Evolutionary conservation across 169 alveolate species (phyloP).

Genomic region (Plasmodium vivax): DNA sequence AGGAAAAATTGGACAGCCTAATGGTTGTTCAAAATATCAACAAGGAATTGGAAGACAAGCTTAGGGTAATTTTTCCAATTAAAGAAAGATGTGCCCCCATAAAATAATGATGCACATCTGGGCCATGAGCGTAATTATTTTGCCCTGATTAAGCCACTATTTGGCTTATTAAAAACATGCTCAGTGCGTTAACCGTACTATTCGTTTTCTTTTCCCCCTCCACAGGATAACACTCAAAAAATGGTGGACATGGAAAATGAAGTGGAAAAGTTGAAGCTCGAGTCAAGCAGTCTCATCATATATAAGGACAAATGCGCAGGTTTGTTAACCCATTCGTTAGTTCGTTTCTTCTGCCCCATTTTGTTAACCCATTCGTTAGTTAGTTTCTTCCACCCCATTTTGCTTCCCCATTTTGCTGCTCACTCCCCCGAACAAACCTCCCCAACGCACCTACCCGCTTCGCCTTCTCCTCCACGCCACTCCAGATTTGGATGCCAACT

Average conservation of each 20-base stretch:
- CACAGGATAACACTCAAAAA: slow-evolving; percentile 56
- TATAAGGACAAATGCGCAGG: slow-evolving; percentile 68
- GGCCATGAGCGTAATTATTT: neutral
- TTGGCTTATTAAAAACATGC: neutral
- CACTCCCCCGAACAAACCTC: neutral
- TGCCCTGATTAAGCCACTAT: neutral
- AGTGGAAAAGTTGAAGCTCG: slow-evolving; percentile 39
- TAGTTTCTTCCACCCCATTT: neutral
- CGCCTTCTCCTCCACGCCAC: neutral
- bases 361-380: neutral
- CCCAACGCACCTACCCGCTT: neutral
- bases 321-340: neutral
- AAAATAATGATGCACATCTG: neutral
- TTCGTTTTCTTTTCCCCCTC: neutral
- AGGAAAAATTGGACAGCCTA: slow-evolving; percentile 54
- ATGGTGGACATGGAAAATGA: slow-evolving; percentile 72
- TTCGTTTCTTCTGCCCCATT: neutral
- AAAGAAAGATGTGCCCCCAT: neutral
- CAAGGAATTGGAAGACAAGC: slow-evolving; percentile 70
- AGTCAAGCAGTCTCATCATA: slow-evolving; percentile 31
- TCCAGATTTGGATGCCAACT: slow-evolving; percentile 33
- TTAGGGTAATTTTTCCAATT: slow-evolving; percentile 31
- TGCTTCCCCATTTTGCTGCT: neutral
- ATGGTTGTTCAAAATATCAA: slow-evolving; percentile 67
- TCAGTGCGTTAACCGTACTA: neutral